Percentiles rank a stretch among this genome's conserved stretches.
Evolutionary conservation across 768 basidiomycete species (phyloP).

Genomic region (Suillus cothurnatus): DNA sequence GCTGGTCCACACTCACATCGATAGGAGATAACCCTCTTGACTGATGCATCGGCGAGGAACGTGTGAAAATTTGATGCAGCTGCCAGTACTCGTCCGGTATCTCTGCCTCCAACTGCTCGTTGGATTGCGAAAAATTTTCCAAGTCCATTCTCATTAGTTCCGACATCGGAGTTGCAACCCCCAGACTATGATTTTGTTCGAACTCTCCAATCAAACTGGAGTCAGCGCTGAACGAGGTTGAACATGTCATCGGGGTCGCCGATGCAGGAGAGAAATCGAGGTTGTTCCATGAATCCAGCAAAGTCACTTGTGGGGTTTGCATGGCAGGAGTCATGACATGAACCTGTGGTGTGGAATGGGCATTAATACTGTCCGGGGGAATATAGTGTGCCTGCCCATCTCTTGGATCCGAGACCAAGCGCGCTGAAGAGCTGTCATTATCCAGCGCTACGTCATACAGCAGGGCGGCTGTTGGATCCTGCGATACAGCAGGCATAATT

Average conservation of each 20-base stretch:
- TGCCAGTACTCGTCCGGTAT: not conserved
- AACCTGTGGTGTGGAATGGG: not conserved
- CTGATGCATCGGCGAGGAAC: not conserved
- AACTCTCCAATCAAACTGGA: not conserved
- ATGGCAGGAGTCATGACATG: not conserved
- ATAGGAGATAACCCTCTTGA: constrained; percentile 5
- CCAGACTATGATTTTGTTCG: not conserved
- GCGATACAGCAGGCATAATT: constrained; percentile 1
- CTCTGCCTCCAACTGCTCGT: not conserved
- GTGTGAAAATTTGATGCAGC: not conserved
- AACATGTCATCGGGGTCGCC: not conserved
- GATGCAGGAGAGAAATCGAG: not conserved
- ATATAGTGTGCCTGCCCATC: not conserved
- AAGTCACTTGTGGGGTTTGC: not conserved
- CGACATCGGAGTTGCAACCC: not conserved
- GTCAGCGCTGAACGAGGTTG: not conserved
- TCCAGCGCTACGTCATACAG: not conserved
- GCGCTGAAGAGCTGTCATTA: too few species aligned
- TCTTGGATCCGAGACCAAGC: not conserved
- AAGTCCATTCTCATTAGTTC: not conserved
- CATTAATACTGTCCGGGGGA: too few species aligned
- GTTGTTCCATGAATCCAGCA: not conserved
- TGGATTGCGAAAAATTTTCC: not conserved
- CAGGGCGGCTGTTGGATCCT: not conserved
- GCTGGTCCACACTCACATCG: not conserved